A percentile compares a stretch with the other conserved stretches of the same genome.
These are phyloP conservation scores for Debaryomycetaceae sp. DNA, from an alignment of 1,139 yeast genomes.

Conservation along the genomic window DNA sequence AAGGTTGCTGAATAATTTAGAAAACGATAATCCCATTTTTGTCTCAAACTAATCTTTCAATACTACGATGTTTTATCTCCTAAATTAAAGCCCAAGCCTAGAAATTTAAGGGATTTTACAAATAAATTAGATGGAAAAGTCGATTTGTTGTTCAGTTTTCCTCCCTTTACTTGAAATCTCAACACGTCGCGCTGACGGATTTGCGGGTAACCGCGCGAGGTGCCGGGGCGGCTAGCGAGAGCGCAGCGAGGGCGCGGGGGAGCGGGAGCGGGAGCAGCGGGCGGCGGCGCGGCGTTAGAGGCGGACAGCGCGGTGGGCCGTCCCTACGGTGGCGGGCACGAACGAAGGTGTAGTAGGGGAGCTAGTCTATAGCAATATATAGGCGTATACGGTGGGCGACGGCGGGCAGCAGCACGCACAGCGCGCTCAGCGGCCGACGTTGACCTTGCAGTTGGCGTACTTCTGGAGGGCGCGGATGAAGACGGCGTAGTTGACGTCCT, in stretches of 20 bases:
- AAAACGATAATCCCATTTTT: slow-evolving; percentile 34
- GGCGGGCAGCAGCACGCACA: not conserved
- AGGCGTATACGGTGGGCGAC: not conserved
- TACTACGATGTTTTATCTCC: slow-evolving; percentile 1
- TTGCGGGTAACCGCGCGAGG: slow-evolving; percentile 1
- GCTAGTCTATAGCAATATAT: not conserved
- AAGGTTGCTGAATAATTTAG: slow-evolving; percentile 32
- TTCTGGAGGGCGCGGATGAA: slow-evolving; percentile 80
- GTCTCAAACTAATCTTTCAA: not conserved
- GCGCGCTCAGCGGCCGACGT: slow-evolving; percentile 51
- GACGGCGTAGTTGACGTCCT: slow-evolving; percentile 76
- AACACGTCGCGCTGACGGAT: slow-evolving; percentile 3
- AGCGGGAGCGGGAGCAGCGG: not conserved
- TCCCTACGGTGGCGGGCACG: not conserved
- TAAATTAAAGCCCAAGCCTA: slow-evolving; percentile 1
- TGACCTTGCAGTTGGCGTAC: slow-evolving; percentile 77
- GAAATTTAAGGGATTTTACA: not conserved
- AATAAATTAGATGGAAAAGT: not conserved
- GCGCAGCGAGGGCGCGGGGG: not conserved
- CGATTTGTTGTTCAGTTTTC: slow-evolving; percentile 4
- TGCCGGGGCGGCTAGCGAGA: not conserved
- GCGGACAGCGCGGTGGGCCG: not conserved
- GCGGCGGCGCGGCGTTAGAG: not conserved
- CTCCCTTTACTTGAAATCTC: slow-evolving; percentile 2
- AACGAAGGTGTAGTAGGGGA: not conserved